A percentile compares a stretch with the other conserved stretches of the same genome.
Evolutionary conservation across 306 rosid species (phyloP).

Genomic region (Glycyrrhiza uralensis): DNA sequence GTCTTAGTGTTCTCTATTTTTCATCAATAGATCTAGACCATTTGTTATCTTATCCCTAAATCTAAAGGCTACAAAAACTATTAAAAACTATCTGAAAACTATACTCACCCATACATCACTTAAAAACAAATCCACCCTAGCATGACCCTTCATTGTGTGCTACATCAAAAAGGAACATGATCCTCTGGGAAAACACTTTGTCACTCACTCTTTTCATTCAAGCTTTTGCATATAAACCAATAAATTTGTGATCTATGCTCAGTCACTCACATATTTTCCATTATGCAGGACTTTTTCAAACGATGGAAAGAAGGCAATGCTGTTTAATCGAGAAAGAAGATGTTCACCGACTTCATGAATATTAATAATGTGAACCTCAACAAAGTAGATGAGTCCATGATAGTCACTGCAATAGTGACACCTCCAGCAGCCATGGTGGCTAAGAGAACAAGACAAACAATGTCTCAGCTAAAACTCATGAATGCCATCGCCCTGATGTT

Average conservation of each 20-base stretch:
- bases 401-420: slow-evolving; percentile 52
- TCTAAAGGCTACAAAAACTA: too few species aligned
- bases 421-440: slow-evolving; percentile 70
- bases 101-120: too few species aligned
- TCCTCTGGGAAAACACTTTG: too few species aligned
- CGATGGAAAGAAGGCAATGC: background rate
- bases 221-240: background rate
- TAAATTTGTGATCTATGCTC: background rate
- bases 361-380: slow-evolving; percentile 32
- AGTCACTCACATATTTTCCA: background rate
- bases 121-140: too few species aligned
- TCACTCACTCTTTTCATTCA: too few species aligned
- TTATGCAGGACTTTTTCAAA: slow-evolving; percentile 19
- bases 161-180: too few species aligned
- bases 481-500: slow-evolving; percentile 62
- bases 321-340: background rate
- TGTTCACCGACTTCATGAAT: slow-evolving; percentile 30
- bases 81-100: too few species aligned
- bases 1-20: too few species aligned
- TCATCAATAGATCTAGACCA: too few species aligned
- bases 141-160: too few species aligned
- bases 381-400: slow-evolving; percentile 39
- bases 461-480: slow-evolving; percentile 51
- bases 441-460: slow-evolving; percentile 45
- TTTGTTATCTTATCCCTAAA: too few species aligned